Evolutionary conservation across 1,139 yeast genomes (phyloP), one percentile per base, ranked within the genome.

Genomic region (Scheffersomyces illinoinensis): DNA sequence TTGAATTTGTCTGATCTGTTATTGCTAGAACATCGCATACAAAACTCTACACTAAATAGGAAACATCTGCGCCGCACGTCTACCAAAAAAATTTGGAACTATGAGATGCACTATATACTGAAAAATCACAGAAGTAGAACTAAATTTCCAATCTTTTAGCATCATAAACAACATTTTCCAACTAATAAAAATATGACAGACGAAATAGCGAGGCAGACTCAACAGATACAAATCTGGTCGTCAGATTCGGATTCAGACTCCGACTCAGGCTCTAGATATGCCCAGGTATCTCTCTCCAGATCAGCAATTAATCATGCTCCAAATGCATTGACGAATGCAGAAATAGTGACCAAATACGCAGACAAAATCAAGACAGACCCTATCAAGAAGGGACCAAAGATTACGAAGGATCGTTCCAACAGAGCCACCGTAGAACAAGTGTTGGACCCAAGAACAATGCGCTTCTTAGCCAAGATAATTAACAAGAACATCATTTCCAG

Each of bases 401-500:
- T 82, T 0, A 85, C 85, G 55, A 87, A 86, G 64, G 99, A 95
- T 74, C 87, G 93, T 68, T 88, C 98, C 1, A 93, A 95, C 67
- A 80, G 99, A 61, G 99, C 99, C 4, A 96, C 99, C 0, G 96
- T 93, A 20, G 98, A 96, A 68, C 97, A 93, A 72, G 99, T 95
- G 3, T 77, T 96, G 60, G 99, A 96, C 73, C 98, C 98, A 1
- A 83, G 98, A 64, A 96, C 99, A 0, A 82, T 95, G 79, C 80
- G 86, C 68, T 93, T 93, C 69, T 78, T 96, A 61, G 87, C 88
- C 57, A 92, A 91, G 62, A 82, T 96, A 73, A 88, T 92, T 71
- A 90, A 88, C 69, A 88, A 90, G 66, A 97, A 97, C 3, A 83
- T 90, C 17, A 85, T 96, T 46, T 86, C 95, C 8, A 87, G 91